Percentiles rank a stretch among this genome's conserved stretches.
phyloP scores from a whole-genome alignment of 345 rosid species.

The Populus deltoides region DNA sequence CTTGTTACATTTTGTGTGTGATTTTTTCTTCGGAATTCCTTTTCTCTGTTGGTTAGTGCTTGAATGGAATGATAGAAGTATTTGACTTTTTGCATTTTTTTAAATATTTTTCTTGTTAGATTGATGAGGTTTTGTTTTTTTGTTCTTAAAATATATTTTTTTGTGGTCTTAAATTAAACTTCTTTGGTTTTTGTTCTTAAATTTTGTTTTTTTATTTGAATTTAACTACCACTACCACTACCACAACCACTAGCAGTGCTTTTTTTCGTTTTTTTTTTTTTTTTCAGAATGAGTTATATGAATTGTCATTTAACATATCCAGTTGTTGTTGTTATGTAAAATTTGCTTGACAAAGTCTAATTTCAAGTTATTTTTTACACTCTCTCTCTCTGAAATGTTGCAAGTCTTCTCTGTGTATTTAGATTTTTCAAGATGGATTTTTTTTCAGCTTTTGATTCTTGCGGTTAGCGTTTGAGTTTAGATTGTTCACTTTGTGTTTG shows the following conservation, averaged over 20 bases:
- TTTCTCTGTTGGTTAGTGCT: neutral
- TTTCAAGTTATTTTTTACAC: neutral
- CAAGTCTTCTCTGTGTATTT: neutral
- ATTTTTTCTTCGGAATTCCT: neutral
- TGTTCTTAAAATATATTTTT: neutral
- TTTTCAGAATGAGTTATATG: neutral
- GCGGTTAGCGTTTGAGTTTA: neutral
- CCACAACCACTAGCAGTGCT: too few relatives aligned
- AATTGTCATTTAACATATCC: neutral
- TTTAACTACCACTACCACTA: neutral
- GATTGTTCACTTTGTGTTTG: neutral
- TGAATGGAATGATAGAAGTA: neutral
- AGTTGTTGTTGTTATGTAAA: neutral
- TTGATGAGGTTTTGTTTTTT: neutral
- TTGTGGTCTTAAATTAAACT: neutral
- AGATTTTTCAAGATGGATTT: neutral
- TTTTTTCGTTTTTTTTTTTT: neutral
- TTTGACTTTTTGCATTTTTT: neutral
- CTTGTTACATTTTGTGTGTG: neutral
- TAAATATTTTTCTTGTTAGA: neutral
- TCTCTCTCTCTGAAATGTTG: neutral
- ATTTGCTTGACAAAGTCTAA: neutral
- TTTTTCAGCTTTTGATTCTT: neutral
- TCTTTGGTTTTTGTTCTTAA: neutral
- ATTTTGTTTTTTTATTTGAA: neutral